phyloP scores from a whole-genome alignment of 31 red algal species.

The Endocladia muricata region DNA sequence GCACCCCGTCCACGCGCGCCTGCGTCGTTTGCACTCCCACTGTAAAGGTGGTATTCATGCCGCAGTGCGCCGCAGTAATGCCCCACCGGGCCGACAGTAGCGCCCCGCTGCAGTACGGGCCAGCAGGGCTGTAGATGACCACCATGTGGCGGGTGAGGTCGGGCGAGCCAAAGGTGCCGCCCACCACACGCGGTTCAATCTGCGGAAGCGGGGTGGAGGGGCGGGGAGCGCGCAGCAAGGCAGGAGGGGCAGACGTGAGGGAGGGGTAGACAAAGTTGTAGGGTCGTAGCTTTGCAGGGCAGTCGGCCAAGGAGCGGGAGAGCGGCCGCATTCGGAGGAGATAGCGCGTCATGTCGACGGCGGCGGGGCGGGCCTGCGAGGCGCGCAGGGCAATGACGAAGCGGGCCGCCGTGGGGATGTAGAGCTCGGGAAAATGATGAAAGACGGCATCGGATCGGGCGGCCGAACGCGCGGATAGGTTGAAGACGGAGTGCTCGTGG shows the following conservation, averaged over 20 bases:
- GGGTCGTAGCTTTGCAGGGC: background rate
- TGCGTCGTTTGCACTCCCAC: background rate
- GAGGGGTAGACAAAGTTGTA: background rate
- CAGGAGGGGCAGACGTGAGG: background rate
- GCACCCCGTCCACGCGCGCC: background rate
- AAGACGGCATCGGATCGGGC: background rate
- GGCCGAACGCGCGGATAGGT: background rate
- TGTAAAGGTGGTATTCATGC: background rate
- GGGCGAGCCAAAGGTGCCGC: conserved; percentile 18
- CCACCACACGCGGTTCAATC: conserved; percentile 28
- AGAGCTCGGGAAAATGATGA: background rate
- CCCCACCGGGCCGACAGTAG: conserved; percentile 30
- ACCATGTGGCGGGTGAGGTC: conserved; percentile 7
- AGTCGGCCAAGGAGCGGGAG: background rate
- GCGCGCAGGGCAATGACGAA: background rate
- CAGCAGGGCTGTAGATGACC: conserved; percentile 1
- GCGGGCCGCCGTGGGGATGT: background rate
- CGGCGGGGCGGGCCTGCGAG: no score
- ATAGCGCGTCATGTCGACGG: background rate
- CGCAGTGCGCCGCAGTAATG: conserved; percentile 64
- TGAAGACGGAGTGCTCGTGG: background rate
- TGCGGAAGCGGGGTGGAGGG: conserved; percentile 3
- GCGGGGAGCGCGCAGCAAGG: conserved; percentile 5
- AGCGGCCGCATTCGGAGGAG: background rate
- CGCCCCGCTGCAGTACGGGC: conserved; percentile 41